These are phyloP conservation scores for Agrocybe praecox DNA, from an alignment of 768 basidiomycete genomes.

Conservation along the genomic window DNA sequence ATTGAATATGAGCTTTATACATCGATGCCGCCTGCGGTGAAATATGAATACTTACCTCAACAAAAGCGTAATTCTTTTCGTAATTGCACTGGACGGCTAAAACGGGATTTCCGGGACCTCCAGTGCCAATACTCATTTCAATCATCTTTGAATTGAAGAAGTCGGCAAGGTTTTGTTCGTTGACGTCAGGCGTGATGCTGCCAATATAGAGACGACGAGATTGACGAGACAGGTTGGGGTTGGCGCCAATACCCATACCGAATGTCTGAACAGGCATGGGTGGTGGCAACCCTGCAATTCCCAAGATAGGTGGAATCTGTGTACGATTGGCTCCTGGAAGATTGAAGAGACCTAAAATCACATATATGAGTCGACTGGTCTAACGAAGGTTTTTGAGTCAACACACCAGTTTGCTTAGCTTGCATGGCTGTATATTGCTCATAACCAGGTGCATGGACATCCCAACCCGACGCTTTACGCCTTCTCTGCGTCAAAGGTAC, in stretches of 20 bases:
- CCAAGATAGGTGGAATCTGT: conserved; percentile 81
- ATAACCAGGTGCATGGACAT: conserved; percentile 93
- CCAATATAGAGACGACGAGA: conserved; percentile 96
- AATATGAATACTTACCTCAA: conserved; percentile 66
- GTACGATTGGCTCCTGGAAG: conserved; percentile 93
- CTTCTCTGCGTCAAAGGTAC: conserved; percentile 83
- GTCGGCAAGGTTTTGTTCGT: conserved; percentile 87
- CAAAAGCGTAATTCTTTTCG: conserved; percentile 98
- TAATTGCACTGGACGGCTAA: conserved; percentile 95
- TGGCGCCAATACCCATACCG: conserved; percentile 84
- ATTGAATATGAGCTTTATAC: neutral
- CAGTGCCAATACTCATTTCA: conserved; percentile 87
- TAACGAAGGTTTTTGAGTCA: conserved; percentile 7
- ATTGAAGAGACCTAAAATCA: conserved; percentile 82
- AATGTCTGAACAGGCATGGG: conserved; percentile 85
- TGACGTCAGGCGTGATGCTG: conserved; percentile 93
- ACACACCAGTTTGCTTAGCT: conserved; percentile 93
- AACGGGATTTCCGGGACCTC: conserved; percentile 86
- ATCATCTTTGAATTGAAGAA: conserved; percentile 98
- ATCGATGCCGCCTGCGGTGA: neutral
- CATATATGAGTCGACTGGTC: neutral
- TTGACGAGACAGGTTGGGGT: conserved; percentile 91
- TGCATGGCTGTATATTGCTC: conserved; percentile 94
- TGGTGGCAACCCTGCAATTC: conserved; percentile 79
- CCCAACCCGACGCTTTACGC: conserved; percentile 93